Evolutionary conservation across 352 stramenopile genomes (phyloP), one percentile per base, ranked within the genome.

Genomic region (Globisporangium viniferum): DNA sequence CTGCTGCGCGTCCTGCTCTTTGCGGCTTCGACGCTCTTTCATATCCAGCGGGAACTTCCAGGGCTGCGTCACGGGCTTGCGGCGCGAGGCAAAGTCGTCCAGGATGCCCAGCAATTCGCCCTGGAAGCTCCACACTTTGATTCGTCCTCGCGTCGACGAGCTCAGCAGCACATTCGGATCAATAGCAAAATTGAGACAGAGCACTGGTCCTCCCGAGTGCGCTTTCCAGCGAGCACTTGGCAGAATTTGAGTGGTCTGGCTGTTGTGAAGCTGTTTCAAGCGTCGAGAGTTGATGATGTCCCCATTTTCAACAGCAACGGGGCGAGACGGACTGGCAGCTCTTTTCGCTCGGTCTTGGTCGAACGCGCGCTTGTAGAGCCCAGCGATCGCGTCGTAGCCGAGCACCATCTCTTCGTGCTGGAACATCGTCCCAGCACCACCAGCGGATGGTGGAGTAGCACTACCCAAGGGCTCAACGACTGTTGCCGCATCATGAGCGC

Each of bases 41-140:
- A 88, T 84, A 46, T 91, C 79, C 14, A 91, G 71, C 1, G 81
- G 82, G 59, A 93, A 86, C 10, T 62, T 67, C 86, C 86, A 93
- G 4, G 71, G 71, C 14, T 82, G 74, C 22, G 71, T 63, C 8
- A 79, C 73, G 58, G 82, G 82, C 15, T 74, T 65, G 31, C 81
- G 77, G 22, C 85, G 77, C 29, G 81, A 91, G 5, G 85, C 81
- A 73, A 87, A 91, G 58, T 87, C 81, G 64, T 93, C 83, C 10
- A 93, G 66, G 2, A 90, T 69, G 6, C 81, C 83, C 4, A 84
- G 71, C 0, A 73, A 55, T 7, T 78, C 66, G 29, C 81, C 82
- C 3, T 76, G 35, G 2, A 88, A 57, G 41, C 63, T 77, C 85
- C 85, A 93, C 14, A 88, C 56, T 51, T 89, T 88, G 56, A 93